These are phyloP conservation scores for Hamamelis virginiana DNA, from an alignment of 164 flowering plant species.

Conservation along the genomic window DNA sequence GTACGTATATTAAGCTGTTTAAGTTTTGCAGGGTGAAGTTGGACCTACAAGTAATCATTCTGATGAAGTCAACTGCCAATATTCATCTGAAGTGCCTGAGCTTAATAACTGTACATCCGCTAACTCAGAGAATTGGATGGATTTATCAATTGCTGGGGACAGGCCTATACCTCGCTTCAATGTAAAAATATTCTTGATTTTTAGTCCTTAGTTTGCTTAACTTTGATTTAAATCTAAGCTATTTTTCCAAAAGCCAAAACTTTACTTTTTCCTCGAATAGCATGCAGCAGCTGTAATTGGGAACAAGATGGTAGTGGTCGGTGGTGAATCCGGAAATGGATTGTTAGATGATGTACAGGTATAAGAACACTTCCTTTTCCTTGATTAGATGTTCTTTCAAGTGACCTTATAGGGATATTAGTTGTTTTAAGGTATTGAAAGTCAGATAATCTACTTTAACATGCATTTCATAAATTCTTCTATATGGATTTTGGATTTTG, in stretches of 20 bases:
- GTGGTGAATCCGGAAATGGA: constrained; percentile 86
- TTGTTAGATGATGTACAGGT: constrained; percentile 97
- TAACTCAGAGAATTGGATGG: constrained; percentile 85
- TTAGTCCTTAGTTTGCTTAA: not conserved
- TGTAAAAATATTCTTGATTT: constrained; percentile 35
- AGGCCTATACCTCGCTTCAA: constrained; percentile 83
- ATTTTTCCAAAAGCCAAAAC: not conserved
- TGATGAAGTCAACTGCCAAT: constrained; percentile 52
- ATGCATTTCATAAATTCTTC: too few species aligned
- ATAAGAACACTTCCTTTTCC: not conserved
- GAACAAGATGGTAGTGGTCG: constrained; percentile 96
- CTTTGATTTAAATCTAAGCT: not conserved
- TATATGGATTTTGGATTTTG: too few species aligned
- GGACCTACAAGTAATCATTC: constrained; percentile 32
- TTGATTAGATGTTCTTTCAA: not conserved
- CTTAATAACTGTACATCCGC: constrained; percentile 44
- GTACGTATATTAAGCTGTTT: constrained; percentile 15
- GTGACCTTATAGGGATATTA: not conserved
- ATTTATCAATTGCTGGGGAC: constrained; percentile 77
- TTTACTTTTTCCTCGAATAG: constrained; percentile 33
- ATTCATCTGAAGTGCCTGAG: constrained; percentile 44
- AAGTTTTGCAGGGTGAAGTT: constrained; percentile 47
- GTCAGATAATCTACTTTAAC: not conserved
- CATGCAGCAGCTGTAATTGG: constrained; percentile 97
- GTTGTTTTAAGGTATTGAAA: not conserved